phyloP scores from a whole-genome alignment of 352 stramenopile genomes.

The Saprolegnia parasitica region DNA sequence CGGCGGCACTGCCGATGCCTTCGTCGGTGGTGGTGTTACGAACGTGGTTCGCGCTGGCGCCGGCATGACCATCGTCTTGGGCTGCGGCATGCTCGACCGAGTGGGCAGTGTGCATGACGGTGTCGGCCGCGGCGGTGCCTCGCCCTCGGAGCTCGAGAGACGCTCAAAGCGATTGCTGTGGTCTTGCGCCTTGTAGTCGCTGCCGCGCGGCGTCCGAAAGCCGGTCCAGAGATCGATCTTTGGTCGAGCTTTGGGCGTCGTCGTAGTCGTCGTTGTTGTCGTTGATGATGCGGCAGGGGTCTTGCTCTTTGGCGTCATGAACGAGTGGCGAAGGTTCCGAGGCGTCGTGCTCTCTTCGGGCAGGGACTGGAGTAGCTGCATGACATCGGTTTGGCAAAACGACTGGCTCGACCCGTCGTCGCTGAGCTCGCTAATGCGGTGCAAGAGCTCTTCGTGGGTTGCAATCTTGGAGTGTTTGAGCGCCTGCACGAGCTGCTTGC shows the following conservation, averaged over 20 bases:
- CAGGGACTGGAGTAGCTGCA: conserved; percentile 6
- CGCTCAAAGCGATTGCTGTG: not conserved
- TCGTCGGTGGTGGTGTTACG: not conserved
- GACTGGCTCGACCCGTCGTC: not conserved
- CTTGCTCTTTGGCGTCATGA: not conserved
- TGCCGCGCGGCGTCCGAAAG: not conserved
- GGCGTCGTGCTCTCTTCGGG: conserved; percentile 12
- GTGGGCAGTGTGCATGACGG: not conserved
- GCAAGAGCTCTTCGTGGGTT: conserved; percentile 9
- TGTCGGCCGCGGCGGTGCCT: not conserved
- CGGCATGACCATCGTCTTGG: conserved; percentile 3
- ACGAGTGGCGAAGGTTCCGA: conserved; percentile 2
- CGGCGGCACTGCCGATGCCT: not conserved
- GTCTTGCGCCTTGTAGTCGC: not conserved
- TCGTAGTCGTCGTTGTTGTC: too few relatives aligned
- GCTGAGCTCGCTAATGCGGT: conserved; percentile 14
- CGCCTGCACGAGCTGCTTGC: conserved; percentile 12
- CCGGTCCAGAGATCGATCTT: not conserved
- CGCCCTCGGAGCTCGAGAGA: not conserved
- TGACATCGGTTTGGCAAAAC: conserved; percentile 16
- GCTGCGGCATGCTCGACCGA: not conserved
- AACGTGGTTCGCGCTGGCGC: not conserved
- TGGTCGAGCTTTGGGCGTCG: not conserved
- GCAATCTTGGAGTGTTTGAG: conserved; percentile 16
- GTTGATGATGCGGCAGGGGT: not conserved